Evolutionary conservation across 768 basidiomycete genomes (phyloP), one percentile per base, ranked within the genome.

Genomic region (Mycena kentingensis): DNA sequence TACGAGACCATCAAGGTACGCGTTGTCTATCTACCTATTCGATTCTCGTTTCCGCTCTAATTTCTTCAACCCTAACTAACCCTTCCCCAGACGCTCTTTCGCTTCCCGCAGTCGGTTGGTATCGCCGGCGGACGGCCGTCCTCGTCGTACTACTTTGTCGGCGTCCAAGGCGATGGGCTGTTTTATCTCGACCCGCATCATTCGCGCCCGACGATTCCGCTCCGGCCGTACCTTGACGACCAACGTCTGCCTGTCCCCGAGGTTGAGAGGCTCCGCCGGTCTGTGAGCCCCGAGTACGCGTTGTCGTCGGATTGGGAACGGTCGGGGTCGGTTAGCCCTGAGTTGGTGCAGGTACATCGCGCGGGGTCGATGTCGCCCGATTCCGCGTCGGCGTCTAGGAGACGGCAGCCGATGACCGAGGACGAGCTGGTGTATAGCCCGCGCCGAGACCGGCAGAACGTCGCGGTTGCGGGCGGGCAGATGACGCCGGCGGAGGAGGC

Each of bases 61-160:
- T 86, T 93, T 66, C 88, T 95, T 27, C 84, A 87, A 5, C 75
- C 78, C 57, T 78, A 77, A 63, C 41, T 15, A 24, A 26, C 52
- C 19, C 15, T 4, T 41, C n/a, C 50, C 5, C 60, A 96, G 93
- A 75, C 80, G 11, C 68, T 98, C 28, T 98, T 94, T 65, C 90
- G 90, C 0, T 92, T 95, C 69, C 94, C 95, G 0, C 95, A 98
- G 71, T 91, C 88, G 2, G 89, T 97, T 37, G 96, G 96, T 37
- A 98, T 99, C 52, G 93, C 95, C 0, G 96, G 96, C 35, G 95
- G 96, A 2, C 81, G 96, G 25, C 96, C 96, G 0, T 90, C 90
- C 15, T 94, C 92, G 0, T 97, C 93, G 0, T 98, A 98, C 69
- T 98, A 98, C 70, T 98, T 99, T 65, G 89, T 99, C 47, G 96